These are phyloP conservation scores for Hemisphaericaspora xylanilytica DNA, from an alignment of 1,139 yeast genomes.

Conservation along the genomic window DNA sequence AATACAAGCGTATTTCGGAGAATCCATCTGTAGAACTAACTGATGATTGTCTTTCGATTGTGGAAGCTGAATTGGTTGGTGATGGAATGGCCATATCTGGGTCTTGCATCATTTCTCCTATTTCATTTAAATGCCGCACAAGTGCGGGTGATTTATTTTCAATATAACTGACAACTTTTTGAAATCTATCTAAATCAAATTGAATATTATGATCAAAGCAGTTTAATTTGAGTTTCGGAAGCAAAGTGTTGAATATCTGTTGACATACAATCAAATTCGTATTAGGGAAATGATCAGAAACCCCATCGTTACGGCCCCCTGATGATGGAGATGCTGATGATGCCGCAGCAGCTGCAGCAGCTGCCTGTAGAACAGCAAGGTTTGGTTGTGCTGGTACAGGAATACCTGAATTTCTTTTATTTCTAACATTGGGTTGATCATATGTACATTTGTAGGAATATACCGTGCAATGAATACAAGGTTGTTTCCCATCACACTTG, in stretches of 20 bases:
- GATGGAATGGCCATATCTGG: conserved; percentile 12
- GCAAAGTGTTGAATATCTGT: conserved; percentile 36
- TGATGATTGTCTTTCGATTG: conserved; percentile 16
- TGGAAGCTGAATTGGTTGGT: conserved; percentile 2
- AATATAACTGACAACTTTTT: conserved; percentile 22
- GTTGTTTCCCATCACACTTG: conserved; percentile 84
- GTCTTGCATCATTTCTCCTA: conserved; percentile 27
- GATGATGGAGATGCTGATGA: conserved; percentile 6
- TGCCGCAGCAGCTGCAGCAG: conserved; percentile 15
- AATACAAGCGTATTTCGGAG: conserved; percentile 57
- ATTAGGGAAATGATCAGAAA: conserved; percentile 10
- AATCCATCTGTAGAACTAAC: conserved; percentile 17
- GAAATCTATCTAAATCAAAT: conserved; percentile 37
- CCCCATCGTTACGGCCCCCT: background rate
- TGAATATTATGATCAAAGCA: conserved; percentile 31
- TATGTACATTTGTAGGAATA: conserved; percentile 73
- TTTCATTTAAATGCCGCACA: conserved; percentile 19
- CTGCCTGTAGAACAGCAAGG: conserved; percentile 14
- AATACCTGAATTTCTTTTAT: conserved; percentile 37
- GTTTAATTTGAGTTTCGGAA: conserved; percentile 49
- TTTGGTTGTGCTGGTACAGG: conserved; percentile 28
- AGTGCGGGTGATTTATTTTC: conserved; percentile 20
- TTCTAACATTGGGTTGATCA: conserved; percentile 71
- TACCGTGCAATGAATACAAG: conserved; percentile 88
- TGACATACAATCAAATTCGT: conserved; percentile 25